Evolutionary conservation across 805 yeast genomes (phyloP).

Genomic region (Alloascoidea hylecoeti): DNA sequence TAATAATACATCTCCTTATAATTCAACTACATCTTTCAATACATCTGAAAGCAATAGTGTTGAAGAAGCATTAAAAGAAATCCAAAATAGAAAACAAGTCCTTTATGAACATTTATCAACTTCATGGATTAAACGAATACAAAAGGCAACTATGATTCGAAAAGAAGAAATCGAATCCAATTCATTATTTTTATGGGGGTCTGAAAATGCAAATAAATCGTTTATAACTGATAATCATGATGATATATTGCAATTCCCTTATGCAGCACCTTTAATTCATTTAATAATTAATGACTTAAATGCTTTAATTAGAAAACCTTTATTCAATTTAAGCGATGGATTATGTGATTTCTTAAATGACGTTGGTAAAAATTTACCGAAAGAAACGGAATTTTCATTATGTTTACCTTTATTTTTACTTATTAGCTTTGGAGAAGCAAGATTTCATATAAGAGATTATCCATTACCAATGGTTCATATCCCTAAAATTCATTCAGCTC

Average conservation of each 20-base stretch:
- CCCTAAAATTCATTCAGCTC: constrained; percentile 32
- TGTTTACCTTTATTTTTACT: constrained; percentile 51
- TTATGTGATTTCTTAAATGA: constrained; percentile 50
- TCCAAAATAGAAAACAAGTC: constrained; percentile 3
- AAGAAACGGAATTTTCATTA: constrained; percentile 51
- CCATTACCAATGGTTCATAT: constrained; percentile 73
- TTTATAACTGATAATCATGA: constrained; percentile 30
- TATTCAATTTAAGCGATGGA: constrained; percentile 31
- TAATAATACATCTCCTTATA: no score
- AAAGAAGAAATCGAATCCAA: constrained; percentile 12
- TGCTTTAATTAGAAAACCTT: constrained; percentile 33
- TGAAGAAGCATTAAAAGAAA: neutral
- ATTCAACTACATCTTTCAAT: no score
- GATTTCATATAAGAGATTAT: constrained; percentile 70
- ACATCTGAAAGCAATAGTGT: neutral
- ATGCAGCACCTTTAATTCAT: constrained; percentile 39
- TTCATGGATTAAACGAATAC: constrained; percentile 51
- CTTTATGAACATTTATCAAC: constrained; percentile 26
- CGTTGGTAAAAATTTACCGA: constrained; percentile 76
- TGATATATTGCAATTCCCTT: constrained; percentile 29
- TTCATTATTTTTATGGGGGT: constrained; percentile 27
- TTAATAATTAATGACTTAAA: constrained; percentile 33
- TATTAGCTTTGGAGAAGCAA: constrained; percentile 40
- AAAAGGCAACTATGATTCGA: constrained; percentile 15
- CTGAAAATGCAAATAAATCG: constrained; percentile 15